Conservation (phyloP, 2,329 filamentous ascomycete species). For the Chaetoscypha palmicola region DNA sequence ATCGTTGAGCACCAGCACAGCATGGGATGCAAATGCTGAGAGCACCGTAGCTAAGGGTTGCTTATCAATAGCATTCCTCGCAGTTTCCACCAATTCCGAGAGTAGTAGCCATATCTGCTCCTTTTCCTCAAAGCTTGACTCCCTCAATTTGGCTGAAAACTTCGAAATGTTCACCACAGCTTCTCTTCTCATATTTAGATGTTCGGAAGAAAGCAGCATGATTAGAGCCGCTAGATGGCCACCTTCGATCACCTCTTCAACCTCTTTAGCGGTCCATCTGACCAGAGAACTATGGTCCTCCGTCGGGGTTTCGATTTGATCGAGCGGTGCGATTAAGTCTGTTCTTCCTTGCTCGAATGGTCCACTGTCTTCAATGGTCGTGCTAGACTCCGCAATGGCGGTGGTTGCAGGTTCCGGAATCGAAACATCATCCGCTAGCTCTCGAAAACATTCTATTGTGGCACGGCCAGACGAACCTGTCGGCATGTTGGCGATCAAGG, state of each 20-base stretch:
- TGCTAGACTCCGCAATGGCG: background rate
- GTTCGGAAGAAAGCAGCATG: constrained; percentile 66
- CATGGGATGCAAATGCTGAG: constrained; percentile 66
- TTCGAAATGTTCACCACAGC: constrained; percentile 64
- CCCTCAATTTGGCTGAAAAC: constrained; percentile 54
- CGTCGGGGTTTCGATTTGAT: constrained; percentile 3
- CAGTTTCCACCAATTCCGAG: constrained; percentile 73
- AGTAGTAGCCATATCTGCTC: constrained; percentile 74
- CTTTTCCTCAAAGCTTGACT: constrained; percentile 66
- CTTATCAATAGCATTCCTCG: constrained; percentile 45
- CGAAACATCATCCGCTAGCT: constrained; percentile 23
- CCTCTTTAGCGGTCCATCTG: constrained; percentile 68
- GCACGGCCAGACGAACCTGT: constrained; percentile 32
- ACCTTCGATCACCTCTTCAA: constrained; percentile 73
- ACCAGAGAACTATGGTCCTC: constrained; percentile 46
- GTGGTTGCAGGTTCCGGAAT: constrained; percentile 14
- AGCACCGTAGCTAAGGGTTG: constrained; percentile 64
- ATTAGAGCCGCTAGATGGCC: constrained; percentile 64
- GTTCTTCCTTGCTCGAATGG: constrained; percentile 14
- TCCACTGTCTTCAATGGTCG: background rate
- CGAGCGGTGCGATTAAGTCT: constrained; percentile 14
- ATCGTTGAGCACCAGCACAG: constrained; percentile 62
- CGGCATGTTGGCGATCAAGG: constrained; percentile 34
- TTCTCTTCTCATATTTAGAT: constrained; percentile 71
- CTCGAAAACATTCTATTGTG: constrained; percentile 21